These are phyloP conservation scores for Theileria sp. DNA, from an alignment of 169 alveolate genomes.

Conservation along the genomic window DNA sequence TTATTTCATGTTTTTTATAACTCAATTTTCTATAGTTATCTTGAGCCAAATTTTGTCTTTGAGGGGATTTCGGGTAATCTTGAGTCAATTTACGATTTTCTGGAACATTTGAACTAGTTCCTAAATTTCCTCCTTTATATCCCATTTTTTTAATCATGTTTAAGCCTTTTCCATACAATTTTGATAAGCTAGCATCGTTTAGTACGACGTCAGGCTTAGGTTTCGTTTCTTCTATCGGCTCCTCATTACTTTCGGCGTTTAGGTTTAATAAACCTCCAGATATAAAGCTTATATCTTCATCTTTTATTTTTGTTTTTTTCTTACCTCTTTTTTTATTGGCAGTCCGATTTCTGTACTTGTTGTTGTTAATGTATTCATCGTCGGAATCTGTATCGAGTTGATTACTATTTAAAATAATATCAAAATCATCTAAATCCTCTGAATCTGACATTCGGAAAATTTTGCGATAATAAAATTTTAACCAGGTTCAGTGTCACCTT, in stretches of 20 bases:
- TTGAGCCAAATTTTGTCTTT: neutral
- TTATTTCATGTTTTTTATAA: neutral
- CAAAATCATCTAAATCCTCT: conserved; percentile 7
- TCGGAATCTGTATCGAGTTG: neutral
- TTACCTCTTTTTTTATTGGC: neutral
- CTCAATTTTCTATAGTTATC: neutral
- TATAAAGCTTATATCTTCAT: conserved; percentile 5
- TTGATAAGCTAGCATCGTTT: conserved; percentile 22
- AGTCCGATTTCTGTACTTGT: neutral
- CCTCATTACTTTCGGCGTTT: neutral
- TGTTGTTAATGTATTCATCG: neutral
- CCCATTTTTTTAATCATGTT: conserved; percentile 67
- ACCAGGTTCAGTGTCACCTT: neutral
- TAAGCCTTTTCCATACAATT: conserved; percentile 63
- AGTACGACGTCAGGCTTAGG: conserved; percentile 4
- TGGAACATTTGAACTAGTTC: conserved; percentile 12
- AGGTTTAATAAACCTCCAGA: conserved; percentile 32
- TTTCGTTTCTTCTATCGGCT: neutral
- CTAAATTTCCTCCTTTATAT: conserved; percentile 64
- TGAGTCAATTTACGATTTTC: neutral
- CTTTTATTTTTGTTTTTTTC: neutral
- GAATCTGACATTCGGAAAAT: neutral
- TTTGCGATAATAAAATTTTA: neutral
- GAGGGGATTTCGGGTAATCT: neutral
- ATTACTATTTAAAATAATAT: neutral